These are phyloP conservation scores for Didymella pomorum DNA, from an alignment of 2,329 filamentous ascomycete genomes.

Conservation along the genomic window DNA sequence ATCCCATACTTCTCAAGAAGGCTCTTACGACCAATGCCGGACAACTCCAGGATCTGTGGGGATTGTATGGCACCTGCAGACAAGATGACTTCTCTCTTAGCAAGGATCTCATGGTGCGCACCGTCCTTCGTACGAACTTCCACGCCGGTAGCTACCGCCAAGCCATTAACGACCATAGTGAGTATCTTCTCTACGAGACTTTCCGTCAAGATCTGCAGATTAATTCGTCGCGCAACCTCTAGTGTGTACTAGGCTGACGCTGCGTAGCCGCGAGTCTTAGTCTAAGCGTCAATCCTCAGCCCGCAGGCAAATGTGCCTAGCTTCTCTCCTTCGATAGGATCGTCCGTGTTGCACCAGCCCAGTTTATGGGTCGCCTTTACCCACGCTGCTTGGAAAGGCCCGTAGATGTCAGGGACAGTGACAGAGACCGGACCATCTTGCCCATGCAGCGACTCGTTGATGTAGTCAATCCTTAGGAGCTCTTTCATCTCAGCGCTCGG, in stretches of 20 bases:
- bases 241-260: background rate
- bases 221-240: background rate
- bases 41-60: background rate
- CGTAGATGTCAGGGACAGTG: background rate
- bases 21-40: background rate
- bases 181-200: background rate
- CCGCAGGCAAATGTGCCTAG: background rate
- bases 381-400: background rate
- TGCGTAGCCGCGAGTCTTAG: background rate
- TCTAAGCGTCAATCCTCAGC: background rate
- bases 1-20: background rate
- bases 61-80: background rate
- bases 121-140: background rate
- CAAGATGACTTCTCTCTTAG: background rate
- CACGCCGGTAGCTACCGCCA: background rate
- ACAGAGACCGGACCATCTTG: background rate
- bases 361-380: background rate
- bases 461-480: background rate
- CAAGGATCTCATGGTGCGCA: background rate
- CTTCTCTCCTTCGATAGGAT: background rate
- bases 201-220: background rate
- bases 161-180: background rate
- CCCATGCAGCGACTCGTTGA: background rate
- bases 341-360: background rate
- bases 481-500: background rate